Evolutionary conservation across 2,329 filamentous ascomycete species (phyloP).

Genomic region (Metarhizium guizhouense): DNA sequence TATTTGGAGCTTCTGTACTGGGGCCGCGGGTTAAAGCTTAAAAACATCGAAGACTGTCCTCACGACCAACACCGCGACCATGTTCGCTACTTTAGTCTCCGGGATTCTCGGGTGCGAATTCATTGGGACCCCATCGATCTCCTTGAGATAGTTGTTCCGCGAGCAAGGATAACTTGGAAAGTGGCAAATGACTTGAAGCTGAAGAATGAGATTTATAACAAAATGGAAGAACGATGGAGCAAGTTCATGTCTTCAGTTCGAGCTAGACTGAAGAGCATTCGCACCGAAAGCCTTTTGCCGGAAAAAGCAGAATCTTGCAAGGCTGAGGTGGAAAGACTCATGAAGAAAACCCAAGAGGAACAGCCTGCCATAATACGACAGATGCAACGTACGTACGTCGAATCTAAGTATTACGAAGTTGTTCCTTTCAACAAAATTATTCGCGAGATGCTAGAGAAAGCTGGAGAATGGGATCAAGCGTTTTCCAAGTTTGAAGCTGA

Average conservation of each 20-base stretch:
- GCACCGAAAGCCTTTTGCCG: constrained; percentile 80
- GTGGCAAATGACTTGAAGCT: constrained; percentile 87
- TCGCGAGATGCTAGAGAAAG: constrained; percentile 84
- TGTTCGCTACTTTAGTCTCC: constrained; percentile 83
- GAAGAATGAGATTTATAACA: constrained; percentile 83
- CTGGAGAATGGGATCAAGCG: constrained; percentile 83
- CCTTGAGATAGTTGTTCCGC: constrained; percentile 87
- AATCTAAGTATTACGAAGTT: constrained; percentile 92
- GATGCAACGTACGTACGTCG: constrained; percentile 84
- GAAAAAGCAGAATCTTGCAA: constrained; percentile 80
- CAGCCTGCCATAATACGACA: constrained; percentile 64
- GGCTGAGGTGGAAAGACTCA: constrained; percentile 69
- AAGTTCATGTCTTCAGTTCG: constrained; percentile 85
- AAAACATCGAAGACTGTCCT: constrained; percentile 62
- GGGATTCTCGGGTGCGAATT: constrained; percentile 76
- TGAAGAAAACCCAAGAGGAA: constrained; percentile 75
- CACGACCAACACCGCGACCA: constrained; percentile 93
- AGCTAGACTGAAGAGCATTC: constrained; percentile 75
- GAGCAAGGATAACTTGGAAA: constrained; percentile 90
- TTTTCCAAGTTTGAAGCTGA: constrained; percentile 89
- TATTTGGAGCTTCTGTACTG: constrained; percentile 97
- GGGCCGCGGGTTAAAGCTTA: constrained; percentile 73
- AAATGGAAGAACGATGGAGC: constrained; percentile 72
- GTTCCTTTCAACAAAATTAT: constrained; percentile 87
- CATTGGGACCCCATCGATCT: constrained; percentile 91